These are phyloP conservation scores for Hippophae gyantsensis DNA, from an alignment of 306 rosid species.

Conservation along the genomic window DNA sequence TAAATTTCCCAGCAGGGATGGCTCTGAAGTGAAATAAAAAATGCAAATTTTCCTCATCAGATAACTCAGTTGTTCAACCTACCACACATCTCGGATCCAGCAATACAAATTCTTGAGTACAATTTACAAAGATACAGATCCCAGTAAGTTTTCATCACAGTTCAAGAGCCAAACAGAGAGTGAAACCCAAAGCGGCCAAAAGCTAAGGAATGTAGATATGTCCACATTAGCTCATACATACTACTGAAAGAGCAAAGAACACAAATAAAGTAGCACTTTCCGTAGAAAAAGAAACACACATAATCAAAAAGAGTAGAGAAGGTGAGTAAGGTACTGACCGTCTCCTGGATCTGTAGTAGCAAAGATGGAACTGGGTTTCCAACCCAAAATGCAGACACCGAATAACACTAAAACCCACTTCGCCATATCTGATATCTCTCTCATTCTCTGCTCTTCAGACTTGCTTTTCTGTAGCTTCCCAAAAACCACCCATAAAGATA, in stretches of 20 bases:
- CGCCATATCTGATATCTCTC: constrained; percentile 45
- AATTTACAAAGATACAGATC: constrained; percentile 7
- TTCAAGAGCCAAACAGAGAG: constrained; percentile 15
- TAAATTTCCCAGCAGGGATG: constrained; percentile 3
- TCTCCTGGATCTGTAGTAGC: constrained; percentile 83
- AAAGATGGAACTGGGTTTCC: constrained; percentile 34
- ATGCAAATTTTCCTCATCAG: not conserved
- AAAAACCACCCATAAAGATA: constrained; percentile 28
- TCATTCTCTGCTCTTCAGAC: constrained; percentile 15
- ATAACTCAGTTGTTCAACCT: constrained; percentile 7
- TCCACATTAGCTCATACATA: constrained; percentile 18
- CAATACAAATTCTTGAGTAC: constrained; percentile 14
- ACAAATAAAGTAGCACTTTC: not conserved
- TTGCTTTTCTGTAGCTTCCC: constrained; percentile 6
- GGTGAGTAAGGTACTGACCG: constrained; percentile 43
- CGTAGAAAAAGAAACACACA: not conserved
- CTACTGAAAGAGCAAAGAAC: constrained; percentile 9
- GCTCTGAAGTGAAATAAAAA: not conserved
- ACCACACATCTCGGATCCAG: constrained; percentile 7
- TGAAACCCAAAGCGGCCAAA: not conserved
- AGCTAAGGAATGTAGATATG: constrained; percentile 9
- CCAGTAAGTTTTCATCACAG: constrained; percentile 1
- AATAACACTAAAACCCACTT: constrained; percentile 41
- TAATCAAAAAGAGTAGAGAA: constrained; percentile 6
- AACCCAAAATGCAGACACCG: constrained; percentile 53